These are phyloP conservation scores for Vitis hybrid DNA, from an alignment of 177 flowering plant species.

Conservation along the genomic window DNA sequence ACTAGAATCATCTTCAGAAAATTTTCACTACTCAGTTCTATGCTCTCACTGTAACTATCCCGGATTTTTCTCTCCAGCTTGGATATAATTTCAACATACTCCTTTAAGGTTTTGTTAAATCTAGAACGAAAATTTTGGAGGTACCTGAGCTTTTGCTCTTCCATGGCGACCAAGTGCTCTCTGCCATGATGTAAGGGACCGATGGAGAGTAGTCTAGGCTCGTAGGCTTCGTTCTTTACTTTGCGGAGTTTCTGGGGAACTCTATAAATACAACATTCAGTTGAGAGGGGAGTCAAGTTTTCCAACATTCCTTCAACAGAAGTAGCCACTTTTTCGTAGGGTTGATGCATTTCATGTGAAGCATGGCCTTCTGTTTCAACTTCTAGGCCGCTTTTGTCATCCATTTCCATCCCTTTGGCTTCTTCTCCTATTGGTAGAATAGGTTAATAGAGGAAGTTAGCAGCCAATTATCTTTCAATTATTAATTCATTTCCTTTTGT, in stretches of 20 bases:
- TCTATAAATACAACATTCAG: constrained; percentile 15
- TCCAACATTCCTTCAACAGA: not conserved
- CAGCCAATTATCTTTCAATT: too few relatives aligned
- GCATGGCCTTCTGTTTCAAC: not conserved
- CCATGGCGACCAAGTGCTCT: constrained; percentile 7
- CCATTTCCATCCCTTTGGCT: too few relatives aligned
- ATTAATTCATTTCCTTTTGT: too few relatives aligned
- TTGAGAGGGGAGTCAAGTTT: not conserved
- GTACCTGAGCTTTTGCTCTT: constrained; percentile 19
- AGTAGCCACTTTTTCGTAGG: not conserved
- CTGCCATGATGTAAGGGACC: constrained; percentile 27
- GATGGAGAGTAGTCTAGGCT: constrained; percentile 26
- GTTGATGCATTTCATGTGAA: constrained; percentile 4
- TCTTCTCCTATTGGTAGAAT: not conserved
- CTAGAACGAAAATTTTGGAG: constrained; percentile 6
- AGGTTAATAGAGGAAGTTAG: too few relatives aligned
- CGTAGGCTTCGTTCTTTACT: constrained; percentile 12
- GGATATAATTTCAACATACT: not conserved
- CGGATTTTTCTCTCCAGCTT: constrained; percentile 11
- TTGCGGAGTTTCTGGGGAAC: constrained; percentile 14
- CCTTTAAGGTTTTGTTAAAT: not conserved
- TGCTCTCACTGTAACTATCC: constrained; percentile 15
- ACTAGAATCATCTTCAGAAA: constrained; percentile 19
- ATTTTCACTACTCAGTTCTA: constrained; percentile 7
- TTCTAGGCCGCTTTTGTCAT: not conserved